Conservation (phyloP, 495 filamentous ascomycete species). For the Talaromyces nanjingensis region DNA sequence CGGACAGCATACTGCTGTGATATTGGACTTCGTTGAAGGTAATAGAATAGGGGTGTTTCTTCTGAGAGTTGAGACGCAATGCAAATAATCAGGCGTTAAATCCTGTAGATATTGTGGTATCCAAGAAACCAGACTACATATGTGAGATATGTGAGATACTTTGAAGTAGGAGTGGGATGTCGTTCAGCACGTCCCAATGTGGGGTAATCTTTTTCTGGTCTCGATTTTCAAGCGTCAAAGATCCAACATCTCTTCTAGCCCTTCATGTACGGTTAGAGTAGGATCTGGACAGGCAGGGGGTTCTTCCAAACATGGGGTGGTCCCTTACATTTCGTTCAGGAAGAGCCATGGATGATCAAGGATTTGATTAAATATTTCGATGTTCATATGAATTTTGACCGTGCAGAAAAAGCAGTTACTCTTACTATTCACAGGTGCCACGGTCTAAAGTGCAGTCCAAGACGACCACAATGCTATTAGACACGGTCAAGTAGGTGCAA, state of each 20-base stretch:
- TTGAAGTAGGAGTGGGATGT: not conserved
- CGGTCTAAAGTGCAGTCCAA: too few species aligned
- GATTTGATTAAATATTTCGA: too few species aligned
- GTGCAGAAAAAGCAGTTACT: too few species aligned
- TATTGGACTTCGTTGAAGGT: not conserved
- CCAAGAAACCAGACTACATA: not conserved
- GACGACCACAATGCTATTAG: too few species aligned
- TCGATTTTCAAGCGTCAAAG: not conserved
- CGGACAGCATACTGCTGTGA: not conserved
- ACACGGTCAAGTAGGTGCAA: too few species aligned
- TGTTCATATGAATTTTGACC: too few species aligned
- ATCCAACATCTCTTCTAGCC: not conserved
- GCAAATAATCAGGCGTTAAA: not conserved
- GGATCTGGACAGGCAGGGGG: too few species aligned
- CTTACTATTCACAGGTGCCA: too few species aligned
- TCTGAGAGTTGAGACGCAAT: not conserved
- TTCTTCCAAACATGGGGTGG: too few species aligned
- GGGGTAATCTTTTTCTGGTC: not conserved
- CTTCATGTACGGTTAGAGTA: not conserved
- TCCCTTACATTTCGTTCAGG: too few species aligned
- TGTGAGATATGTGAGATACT: not conserved
- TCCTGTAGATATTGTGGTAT: not conserved
- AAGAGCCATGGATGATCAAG: too few species aligned
- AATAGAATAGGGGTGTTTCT: not conserved
- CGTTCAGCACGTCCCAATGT: not conserved